Conservation (phyloP, 2,329 filamentous ascomycete genomes). For the Onygena corvina region DNA sequence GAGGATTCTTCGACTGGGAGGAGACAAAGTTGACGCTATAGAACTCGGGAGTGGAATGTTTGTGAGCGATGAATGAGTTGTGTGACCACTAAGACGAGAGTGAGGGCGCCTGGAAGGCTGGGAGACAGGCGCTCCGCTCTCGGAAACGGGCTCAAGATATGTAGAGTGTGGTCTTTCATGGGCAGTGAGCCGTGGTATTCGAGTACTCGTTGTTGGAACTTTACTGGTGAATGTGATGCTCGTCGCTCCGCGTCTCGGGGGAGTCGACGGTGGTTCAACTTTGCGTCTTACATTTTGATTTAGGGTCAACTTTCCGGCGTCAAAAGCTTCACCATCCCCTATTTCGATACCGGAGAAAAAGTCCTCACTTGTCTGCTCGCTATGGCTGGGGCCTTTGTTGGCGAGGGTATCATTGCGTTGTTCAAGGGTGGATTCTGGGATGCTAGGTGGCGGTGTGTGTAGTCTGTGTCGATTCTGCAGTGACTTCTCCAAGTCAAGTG, state of each 20-base stretch:
- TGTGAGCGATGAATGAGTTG: constrained; percentile 55
- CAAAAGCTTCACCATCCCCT: constrained; percentile 69
- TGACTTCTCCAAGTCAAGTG: constrained; percentile 69
- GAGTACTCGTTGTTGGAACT: constrained; percentile 45
- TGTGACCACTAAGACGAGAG: constrained; percentile 54
- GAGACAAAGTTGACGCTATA: constrained; percentile 45
- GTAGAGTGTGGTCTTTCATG: constrained; percentile 62
- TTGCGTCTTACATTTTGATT: constrained; percentile 91
- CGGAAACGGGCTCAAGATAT: constrained; percentile 76
- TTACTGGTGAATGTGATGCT: constrained; percentile 89
- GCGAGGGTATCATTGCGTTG: constrained; percentile 12
- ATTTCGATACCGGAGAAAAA: constrained; percentile 80
- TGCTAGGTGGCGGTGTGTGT: constrained; percentile 26
- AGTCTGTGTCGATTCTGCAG: constrained; percentile 53
- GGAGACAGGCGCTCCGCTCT: constrained; percentile 63
- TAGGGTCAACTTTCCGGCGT: constrained; percentile 65
- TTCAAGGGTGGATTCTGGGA: constrained; percentile 23
- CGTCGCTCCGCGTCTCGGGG: constrained; percentile 58
- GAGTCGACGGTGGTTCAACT: constrained; percentile 54
- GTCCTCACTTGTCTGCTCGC: constrained; percentile 47
- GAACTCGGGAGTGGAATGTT: constrained; percentile 51
- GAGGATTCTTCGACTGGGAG: constrained; percentile 51
- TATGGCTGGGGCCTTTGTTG: constrained; percentile 12
- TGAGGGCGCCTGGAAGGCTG: constrained; percentile 48
- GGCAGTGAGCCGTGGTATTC: constrained; percentile 64